Percentiles rank a stretch among this genome's conserved stretches.
Conservation (phyloP, 768 basidiomycete species). For the Kondoa subrosea region DNA sequence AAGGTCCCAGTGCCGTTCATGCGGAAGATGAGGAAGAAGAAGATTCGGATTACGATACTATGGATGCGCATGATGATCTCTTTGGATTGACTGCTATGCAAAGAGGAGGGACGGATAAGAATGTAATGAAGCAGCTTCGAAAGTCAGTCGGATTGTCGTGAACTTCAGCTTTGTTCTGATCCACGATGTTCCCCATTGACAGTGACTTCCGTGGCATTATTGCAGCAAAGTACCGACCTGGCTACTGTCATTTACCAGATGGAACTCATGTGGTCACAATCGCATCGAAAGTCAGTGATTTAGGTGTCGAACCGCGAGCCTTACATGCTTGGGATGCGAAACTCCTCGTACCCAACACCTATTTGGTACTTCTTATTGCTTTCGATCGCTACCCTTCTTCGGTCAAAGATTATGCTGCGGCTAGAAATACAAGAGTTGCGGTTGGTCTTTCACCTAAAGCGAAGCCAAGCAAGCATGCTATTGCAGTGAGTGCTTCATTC, state of each 20-base stretch:
- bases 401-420: conserved; percentile 36
- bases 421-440: conserved; percentile 39
- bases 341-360: conserved; percentile 40
- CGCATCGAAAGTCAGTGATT: conserved; percentile 39
- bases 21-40: conserved; percentile 6
- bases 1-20: neutral
- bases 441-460: conserved; percentile 47
- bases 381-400: conserved; percentile 45
- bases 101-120: conserved; percentile 24
- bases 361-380: conserved; percentile 49
- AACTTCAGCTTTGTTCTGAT: conserved; percentile 7
- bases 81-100: conserved; percentile 26
- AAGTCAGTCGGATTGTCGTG: no score
- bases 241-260: conserved; percentile 40
- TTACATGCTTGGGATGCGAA: conserved; percentile 58
- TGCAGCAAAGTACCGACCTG: conserved; percentile 45
- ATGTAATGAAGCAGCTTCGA: conserved; percentile 22
- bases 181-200: neutral
- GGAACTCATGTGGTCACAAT: conserved; percentile 36
- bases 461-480: conserved; percentile 43
- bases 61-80: conserved; percentile 35
- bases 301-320: conserved; percentile 47
- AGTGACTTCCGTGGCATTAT: conserved; percentile 51
- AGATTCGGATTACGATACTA: conserved; percentile 23
- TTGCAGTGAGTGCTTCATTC: conserved; percentile 5